These are phyloP conservation scores for Amborella trichopoda DNA, from an alignment of 164 flowering plant genomes.

Conservation along the genomic window DNA sequence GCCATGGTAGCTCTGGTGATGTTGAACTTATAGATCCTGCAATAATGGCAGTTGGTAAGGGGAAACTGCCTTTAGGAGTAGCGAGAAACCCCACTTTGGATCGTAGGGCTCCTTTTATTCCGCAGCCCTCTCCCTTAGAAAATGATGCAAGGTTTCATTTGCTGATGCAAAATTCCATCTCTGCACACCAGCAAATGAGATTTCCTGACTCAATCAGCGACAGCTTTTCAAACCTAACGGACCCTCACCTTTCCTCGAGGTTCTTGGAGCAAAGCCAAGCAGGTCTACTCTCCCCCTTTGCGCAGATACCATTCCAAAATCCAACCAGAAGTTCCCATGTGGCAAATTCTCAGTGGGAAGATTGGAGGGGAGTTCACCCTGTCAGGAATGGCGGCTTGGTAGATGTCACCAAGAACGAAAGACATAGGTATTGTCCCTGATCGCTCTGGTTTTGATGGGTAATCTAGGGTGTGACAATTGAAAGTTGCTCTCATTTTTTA, in stretches of 20 bases:
- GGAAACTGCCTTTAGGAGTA: slow-evolving; percentile 28
- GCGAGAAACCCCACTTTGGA: slow-evolving; percentile 31
- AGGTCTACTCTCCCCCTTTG: slow-evolving; percentile 31
- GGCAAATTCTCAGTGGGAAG: slow-evolving; percentile 64
- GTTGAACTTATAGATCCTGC: slow-evolving; percentile 41
- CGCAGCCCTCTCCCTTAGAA: slow-evolving; percentile 35
- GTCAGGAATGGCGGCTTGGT: slow-evolving; percentile 32
- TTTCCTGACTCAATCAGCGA: slow-evolving; percentile 33
- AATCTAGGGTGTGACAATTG: too few relatives aligned
- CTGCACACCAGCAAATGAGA: slow-evolving; percentile 46
- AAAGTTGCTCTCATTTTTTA: too few relatives aligned
- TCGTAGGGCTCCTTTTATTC: slow-evolving; percentile 27
- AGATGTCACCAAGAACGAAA: slow-evolving; percentile 55
- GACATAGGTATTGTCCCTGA: too few relatives aligned
- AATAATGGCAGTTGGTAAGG: slow-evolving; percentile 75
- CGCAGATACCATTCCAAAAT: slow-evolving; percentile 46
- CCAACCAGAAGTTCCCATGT: slow-evolving; percentile 31
- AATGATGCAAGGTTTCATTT: slow-evolving; percentile 58
- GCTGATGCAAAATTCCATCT: slow-evolving; percentile 46
- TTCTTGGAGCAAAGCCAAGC: slow-evolving; percentile 45
- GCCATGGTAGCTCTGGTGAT: slow-evolving; percentile 17
- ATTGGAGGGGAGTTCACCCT: slow-evolving; percentile 54
- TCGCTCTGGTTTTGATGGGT: too few relatives aligned
- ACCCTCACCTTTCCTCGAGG: slow-evolving; percentile 39
- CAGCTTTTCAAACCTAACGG: slow-evolving; percentile 25